Percentiles rank a stretch among this genome's conserved stretches.
These are phyloP conservation scores for Termitomyces sp. DNA, from an alignment of 768 basidiomycete species.

Conservation along the genomic window DNA sequence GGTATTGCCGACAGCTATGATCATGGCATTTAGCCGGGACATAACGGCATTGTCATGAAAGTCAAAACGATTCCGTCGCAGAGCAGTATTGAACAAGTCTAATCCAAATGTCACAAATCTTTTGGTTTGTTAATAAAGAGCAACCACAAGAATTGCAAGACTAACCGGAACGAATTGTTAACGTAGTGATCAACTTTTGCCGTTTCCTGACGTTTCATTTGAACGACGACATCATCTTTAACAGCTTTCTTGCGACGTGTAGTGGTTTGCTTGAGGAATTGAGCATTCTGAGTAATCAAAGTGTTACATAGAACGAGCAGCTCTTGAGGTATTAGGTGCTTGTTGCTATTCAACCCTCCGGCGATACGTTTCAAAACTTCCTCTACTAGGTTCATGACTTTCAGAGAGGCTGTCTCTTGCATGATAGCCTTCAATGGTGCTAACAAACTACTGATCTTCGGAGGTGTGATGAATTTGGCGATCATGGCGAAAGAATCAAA, in stretches of 20 bases:
- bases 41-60: slow-evolving; percentile 70
- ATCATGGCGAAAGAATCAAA: slow-evolving; percentile 82
- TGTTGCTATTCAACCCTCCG: slow-evolving; percentile 80
- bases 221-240: slow-evolving; percentile 64
- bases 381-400: slow-evolving; percentile 79
- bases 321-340: slow-evolving; percentile 60
- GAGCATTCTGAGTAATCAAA: slow-evolving; percentile 84
- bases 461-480: slow-evolving; percentile 73
- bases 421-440: slow-evolving; percentile 78
- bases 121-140: slow-evolving; percentile 20
- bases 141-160: background rate
- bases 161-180: slow-evolving; percentile 82
- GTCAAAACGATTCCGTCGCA: slow-evolving; percentile 82
- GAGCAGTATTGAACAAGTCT: slow-evolving; percentile 84
- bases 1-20: slow-evolving; percentile 83
- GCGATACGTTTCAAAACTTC: slow-evolving; percentile 84
- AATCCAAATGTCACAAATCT: slow-evolving; percentile 88
- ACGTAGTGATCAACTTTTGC: slow-evolving; percentile 64
- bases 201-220: slow-evolving; percentile 62
- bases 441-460: slow-evolving; percentile 70
- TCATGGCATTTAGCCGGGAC: slow-evolving; percentile 82
- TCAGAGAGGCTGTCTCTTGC: slow-evolving; percentile 76
- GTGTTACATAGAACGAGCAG: slow-evolving; percentile 82
- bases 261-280: slow-evolving; percentile 66
- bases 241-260: slow-evolving; percentile 27